These are phyloP conservation scores for Dianthus caryophyllus DNA, from an alignment of 148 eudicot species.

Conservation along the genomic window DNA sequence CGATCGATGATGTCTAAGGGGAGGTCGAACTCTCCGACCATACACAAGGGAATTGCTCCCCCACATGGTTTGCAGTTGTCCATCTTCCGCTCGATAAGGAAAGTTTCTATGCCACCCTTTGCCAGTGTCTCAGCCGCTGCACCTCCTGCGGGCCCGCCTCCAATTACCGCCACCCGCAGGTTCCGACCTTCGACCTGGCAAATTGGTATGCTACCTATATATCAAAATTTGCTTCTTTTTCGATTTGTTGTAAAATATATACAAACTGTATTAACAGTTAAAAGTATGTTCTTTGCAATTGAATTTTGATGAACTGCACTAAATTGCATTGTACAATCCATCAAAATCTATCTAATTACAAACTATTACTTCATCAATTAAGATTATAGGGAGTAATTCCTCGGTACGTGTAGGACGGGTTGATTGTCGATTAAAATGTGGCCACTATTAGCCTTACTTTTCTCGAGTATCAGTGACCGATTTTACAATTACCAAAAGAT, in stretches of 20 bases:
- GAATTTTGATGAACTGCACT: background rate
- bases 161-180: conserved; percentile 83
- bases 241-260: too few relatives aligned
- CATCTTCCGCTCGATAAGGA: conserved; percentile 70
- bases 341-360: background rate
- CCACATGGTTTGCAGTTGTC: conserved; percentile 97
- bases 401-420: too few relatives aligned
- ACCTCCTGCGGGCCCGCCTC: conserved; percentile 97
- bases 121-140: conserved; percentile 88
- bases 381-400: too few relatives aligned
- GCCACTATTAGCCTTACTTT: too few relatives aligned
- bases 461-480: too few relatives aligned
- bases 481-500: too few relatives aligned
- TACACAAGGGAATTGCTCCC: conserved; percentile 92
- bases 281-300: background rate
- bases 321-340: background rate
- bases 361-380: too few relatives aligned
- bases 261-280: too few relatives aligned
- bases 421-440: too few relatives aligned
- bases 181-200: conserved; percentile 44
- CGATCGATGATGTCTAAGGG: conserved; percentile 97
- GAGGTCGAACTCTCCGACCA: conserved; percentile 90
- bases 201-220: background rate
- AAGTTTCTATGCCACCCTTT: conserved; percentile 79
- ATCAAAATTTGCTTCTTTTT: too few relatives aligned